Evolutionary conservation across 2,329 filamentous ascomycete genomes (phyloP), one percentile per base, ranked within the genome.

Genomic region (Davidsoniella eucalypti): DNA sequence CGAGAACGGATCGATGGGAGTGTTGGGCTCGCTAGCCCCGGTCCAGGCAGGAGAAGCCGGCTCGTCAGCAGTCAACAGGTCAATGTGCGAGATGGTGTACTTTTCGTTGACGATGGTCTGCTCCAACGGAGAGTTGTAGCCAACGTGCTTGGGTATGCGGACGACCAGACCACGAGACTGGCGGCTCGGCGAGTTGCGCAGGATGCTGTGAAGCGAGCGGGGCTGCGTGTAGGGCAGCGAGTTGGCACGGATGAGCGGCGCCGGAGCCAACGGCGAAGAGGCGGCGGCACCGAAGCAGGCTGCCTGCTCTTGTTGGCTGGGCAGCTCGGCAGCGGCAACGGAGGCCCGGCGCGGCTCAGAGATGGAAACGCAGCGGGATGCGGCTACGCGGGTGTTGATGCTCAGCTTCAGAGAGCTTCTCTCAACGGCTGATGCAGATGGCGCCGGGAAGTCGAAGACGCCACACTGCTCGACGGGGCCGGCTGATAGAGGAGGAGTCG

Each of bases 61-160:
- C 54, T 63, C 65, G 21, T 80, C 76, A 44, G 80, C 77, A 33
- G 65, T 63, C 1, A 82, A 67, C 33, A 81, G 66, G 57, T 82
- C 78, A 53, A 80, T 75, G 59, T 81, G 78, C 1, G 76, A 80
- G 52, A 68, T 74, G 25, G 70, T 72, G 60, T 81, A 82, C 58
- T 67, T 73, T 60, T 74, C 75, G 7, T 74, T 82, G 14, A 68
- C 73, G 57, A 82, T 82, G 21, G 76, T 78, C 60, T 80, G 75
- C 14, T 73, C 76, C 36, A 82, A 61, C 0, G 78, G 78, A 54
- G 71, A 76, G 58, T 78, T 72, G 59, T 81, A 82, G 40, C 72
- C 73, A 2, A 82, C 78, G 47, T 70, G 70, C 53, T 73, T 69
- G 8, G 45, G 38, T 10, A 69, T 67, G 56, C 70, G 72, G 56